Evolutionary conservation across 2,329 filamentous ascomycete genomes (phyloP).

Genomic region (Alternaria longipes): DNA sequence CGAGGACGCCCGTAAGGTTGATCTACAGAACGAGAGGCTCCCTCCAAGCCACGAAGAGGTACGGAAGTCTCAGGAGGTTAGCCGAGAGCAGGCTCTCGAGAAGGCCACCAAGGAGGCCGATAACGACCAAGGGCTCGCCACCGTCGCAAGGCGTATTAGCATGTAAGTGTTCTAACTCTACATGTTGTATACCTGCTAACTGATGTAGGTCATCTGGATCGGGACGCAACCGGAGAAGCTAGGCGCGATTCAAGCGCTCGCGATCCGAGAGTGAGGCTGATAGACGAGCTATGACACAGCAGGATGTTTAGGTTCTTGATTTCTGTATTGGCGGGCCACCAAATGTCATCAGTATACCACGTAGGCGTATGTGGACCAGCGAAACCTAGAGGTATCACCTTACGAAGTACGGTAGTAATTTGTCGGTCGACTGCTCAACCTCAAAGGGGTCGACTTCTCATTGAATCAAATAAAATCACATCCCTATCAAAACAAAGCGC

Average conservation of each 20-base stretch:
- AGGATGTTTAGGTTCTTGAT: constrained; percentile 22
- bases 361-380: constrained; percentile 39
- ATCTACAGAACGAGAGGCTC: constrained; percentile 93
- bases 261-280: constrained; percentile 24
- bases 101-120: constrained; percentile 88
- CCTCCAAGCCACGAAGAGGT: constrained; percentile 95
- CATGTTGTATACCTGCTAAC: constrained; percentile 24
- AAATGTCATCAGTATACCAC: constrained; percentile 38
- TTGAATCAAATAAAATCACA: constrained; percentile 32
- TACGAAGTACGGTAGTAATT: constrained; percentile 43
- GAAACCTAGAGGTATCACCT: constrained; percentile 40
- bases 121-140: constrained; percentile 87
- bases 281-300: constrained; percentile 7
- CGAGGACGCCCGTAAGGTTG: constrained; percentile 95
- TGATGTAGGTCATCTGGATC: constrained; percentile 53
- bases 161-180: constrained; percentile 73
- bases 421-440: constrained; percentile 31
- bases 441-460: constrained; percentile 30
- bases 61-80: constrained; percentile 80
- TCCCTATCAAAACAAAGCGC: constrained; percentile 2
- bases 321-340: constrained; percentile 33
- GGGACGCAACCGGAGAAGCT: constrained; percentile 46
- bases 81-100: constrained; percentile 82
- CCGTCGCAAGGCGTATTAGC: constrained; percentile 90
- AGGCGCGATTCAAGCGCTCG: constrained; percentile 33